These are phyloP conservation scores for Hydrangea macrophylla DNA, from an alignment of 148 eudicot genomes.

Conservation along the genomic window DNA sequence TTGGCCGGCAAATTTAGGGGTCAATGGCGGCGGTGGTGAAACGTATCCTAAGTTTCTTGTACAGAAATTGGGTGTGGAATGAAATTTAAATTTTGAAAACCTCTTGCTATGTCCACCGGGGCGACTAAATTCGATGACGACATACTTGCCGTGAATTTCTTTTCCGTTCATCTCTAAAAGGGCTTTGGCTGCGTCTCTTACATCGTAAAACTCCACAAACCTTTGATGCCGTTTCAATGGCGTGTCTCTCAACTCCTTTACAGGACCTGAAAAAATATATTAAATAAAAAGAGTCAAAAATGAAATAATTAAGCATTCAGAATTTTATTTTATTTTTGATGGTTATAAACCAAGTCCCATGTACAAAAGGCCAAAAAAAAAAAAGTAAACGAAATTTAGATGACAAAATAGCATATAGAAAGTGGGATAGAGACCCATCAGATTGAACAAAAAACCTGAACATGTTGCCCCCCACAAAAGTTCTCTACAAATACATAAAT, in stretches of 20 bases:
- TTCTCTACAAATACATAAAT: too few relatives aligned
- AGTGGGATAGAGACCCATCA: not conserved
- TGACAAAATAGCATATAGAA: not conserved
- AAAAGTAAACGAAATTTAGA: too few relatives aligned
- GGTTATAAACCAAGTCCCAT: too few relatives aligned
- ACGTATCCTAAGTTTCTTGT: not conserved
- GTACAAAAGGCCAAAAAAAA: not conserved
- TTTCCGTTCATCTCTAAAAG: constrained; percentile 54
- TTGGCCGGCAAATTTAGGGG: not conserved
- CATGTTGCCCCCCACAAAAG: not conserved
- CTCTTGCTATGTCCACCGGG: constrained; percentile 61
- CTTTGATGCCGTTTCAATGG: constrained; percentile 64
- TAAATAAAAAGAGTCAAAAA: too few relatives aligned
- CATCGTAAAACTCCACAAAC: constrained; percentile 81
- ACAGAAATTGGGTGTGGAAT: not conserved
- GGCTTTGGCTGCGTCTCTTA: constrained; percentile 68
- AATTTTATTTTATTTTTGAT: too few relatives aligned
- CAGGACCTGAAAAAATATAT: constrained; percentile 50
- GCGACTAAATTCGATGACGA: constrained; percentile 66
- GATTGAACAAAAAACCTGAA: not conserved
- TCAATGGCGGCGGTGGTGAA: not conserved
- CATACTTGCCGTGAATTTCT: constrained; percentile 49
- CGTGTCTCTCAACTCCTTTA: constrained; percentile 81
- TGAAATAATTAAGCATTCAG: too few relatives aligned
- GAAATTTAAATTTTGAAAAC: constrained; percentile 6